phyloP scores from a whole-genome alignment of 176 grass and related monocot species.

The Typha latifolia region DNA sequence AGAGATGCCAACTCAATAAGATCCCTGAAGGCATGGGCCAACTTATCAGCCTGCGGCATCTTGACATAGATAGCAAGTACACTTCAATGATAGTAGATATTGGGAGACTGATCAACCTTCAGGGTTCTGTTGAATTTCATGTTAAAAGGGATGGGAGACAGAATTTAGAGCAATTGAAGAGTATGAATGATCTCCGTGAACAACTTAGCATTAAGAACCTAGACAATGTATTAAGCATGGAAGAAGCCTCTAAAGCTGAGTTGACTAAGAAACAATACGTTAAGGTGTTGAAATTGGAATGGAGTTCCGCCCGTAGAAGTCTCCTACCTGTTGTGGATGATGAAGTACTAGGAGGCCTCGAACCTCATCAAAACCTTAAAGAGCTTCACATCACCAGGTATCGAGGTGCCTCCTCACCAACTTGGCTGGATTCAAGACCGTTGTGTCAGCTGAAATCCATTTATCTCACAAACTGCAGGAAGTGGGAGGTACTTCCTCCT shows the following conservation, averaged over 20 bases:
- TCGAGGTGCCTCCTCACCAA: slow-evolving; percentile 21
- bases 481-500: slow-evolving; percentile 47
- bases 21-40: slow-evolving; percentile 22
- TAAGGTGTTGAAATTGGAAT: slow-evolving; percentile 40
- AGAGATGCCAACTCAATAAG: slow-evolving; percentile 17
- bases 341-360: slow-evolving; percentile 35
- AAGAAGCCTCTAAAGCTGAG: slow-evolving; percentile 25
- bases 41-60: slow-evolving; percentile 34
- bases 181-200: slow-evolving; percentile 34
- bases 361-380: slow-evolving; percentile 28
- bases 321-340: slow-evolving; percentile 6
- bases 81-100: slow-evolving; percentile 29
- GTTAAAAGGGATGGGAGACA: slow-evolving; percentile 20
- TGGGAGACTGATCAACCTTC: slow-evolving; percentile 33
- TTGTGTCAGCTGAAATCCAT: slow-evolving; percentile 26
- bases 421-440: slow-evolving; percentile 28
- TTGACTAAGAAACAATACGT: slow-evolving; percentile 26
- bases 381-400: slow-evolving; percentile 50
- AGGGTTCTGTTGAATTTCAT: slow-evolving; percentile 31
- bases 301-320: slow-evolving; percentile 27
- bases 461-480: slow-evolving; percentile 43
- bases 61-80: slow-evolving; percentile 17
- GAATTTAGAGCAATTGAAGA: slow-evolving; percentile 30
- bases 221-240: slow-evolving; percentile 26
- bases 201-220: slow-evolving; percentile 28